A percentile compares a stretch with the other conserved stretches of the same genome.
phyloP scores from a whole-genome alignment of 192 early-diverging fungal species.

The Entomortierella chlamydospora region DNA sequence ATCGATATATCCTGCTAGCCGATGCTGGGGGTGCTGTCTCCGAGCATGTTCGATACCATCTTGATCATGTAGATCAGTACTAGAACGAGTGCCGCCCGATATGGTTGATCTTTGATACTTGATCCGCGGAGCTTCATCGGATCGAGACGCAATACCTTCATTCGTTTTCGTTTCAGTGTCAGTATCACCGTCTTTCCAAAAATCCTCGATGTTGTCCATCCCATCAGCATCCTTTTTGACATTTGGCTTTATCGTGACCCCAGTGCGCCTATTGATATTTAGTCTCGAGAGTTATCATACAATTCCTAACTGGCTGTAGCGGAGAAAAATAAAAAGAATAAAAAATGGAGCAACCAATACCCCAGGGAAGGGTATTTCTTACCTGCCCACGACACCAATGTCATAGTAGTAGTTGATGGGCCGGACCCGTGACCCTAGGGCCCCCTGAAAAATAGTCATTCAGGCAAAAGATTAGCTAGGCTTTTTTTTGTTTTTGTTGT shows the following conservation, averaged over 20 bases:
- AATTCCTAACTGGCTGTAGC: no score
- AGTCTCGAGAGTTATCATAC: no score
- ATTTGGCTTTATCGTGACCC: slow-evolving; percentile 37
- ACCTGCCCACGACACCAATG: slow-evolving; percentile 4
- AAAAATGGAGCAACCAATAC: neutral
- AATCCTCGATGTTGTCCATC: slow-evolving; percentile 53
- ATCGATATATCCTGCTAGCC: slow-evolving; percentile 4
- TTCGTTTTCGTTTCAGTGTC: neutral
- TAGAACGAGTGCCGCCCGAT: no score
- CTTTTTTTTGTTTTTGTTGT: no score
- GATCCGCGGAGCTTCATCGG: neutral
- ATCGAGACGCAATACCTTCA: neutral
- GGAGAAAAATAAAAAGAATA: no score
- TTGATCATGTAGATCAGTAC: neutral
- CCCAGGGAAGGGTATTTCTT: neutral
- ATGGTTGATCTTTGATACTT: neutral
- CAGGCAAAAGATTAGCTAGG: neutral
- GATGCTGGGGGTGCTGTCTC: slow-evolving; percentile 5
- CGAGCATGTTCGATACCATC: slow-evolving; percentile 2
- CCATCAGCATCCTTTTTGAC: slow-evolving; percentile 54
- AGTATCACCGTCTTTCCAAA: slow-evolving; percentile 26
- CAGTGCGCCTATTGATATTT: slow-evolving; percentile 52
- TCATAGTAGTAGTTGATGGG: neutral
- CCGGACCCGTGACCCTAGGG: neutral
- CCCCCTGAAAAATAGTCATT: neutral